Conservation (phyloP, 176 grass and related monocot genomes). For the Paspalum notatum region DNA sequence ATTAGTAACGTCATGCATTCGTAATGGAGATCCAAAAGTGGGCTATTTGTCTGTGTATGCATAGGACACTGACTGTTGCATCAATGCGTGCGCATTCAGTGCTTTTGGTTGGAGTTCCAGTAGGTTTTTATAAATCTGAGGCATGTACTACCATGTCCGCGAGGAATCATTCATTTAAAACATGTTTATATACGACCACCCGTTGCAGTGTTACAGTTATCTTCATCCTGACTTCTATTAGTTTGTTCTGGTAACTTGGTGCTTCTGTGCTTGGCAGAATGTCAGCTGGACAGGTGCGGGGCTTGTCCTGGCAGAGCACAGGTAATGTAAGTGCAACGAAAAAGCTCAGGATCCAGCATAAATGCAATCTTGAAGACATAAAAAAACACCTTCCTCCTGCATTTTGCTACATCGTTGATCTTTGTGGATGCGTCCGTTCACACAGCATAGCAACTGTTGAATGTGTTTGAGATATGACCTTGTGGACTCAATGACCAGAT, state of each 20-base stretch:
- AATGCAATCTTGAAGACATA: conserved; percentile 9
- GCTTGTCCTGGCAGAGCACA: conserved; percentile 13
- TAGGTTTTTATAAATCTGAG: background rate
- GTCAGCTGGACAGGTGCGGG: background rate
- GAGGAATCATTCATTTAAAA: conserved; percentile 18
- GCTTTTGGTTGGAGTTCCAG: conserved; percentile 6
- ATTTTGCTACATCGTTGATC: conserved; percentile 1
- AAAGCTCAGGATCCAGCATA: conserved; percentile 18
- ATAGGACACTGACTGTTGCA: background rate
- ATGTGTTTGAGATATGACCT: background rate
- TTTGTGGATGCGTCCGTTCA: background rate
- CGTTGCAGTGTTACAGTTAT: conserved; percentile 19
- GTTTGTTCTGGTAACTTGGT: conserved; percentile 28
- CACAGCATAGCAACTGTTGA: conserved; percentile 4
- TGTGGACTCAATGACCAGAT: background rate
- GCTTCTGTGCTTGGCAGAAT: conserved; percentile 44
- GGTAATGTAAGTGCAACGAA: conserved; percentile 11
- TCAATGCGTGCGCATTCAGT: background rate
- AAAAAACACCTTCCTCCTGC: conserved; percentile 1
- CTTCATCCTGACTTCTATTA: conserved; percentile 10
- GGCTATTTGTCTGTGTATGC: background rate
- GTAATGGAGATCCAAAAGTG: conserved; percentile 4
- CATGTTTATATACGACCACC: conserved; percentile 27
- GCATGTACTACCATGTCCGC: background rate
- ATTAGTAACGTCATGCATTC: conserved; percentile 5